Evolutionary conservation across 352 stramenopile species (phyloP).

Genomic region (Phytopythium litorale): DNA sequence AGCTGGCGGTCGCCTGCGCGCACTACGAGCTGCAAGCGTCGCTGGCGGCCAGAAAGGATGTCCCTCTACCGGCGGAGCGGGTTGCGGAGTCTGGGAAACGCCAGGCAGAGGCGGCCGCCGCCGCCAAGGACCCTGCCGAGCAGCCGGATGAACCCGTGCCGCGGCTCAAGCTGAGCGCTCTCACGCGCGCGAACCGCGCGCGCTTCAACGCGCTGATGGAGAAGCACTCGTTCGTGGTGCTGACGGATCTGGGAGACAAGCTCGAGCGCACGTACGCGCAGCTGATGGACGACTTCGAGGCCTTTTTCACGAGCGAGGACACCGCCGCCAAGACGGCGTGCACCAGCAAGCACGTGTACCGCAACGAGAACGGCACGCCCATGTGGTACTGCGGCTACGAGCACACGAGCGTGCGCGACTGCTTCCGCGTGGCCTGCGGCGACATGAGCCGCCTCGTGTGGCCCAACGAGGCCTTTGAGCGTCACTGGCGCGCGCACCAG

Average conservation of each 20-base stretch:
- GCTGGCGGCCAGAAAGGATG: background rate
- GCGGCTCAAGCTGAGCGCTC: constrained; percentile 31
- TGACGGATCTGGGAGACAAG: constrained; percentile 42
- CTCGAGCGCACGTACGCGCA: constrained; percentile 33
- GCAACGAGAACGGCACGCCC: constrained; percentile 50
- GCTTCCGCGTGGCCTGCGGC: constrained; percentile 51
- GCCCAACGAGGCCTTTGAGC: constrained; percentile 36
- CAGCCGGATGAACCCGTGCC: constrained; percentile 18
- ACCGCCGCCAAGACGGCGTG: constrained; percentile 32
- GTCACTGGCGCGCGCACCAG: constrained; percentile 37
- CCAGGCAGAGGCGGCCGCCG: background rate
- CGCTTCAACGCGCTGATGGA: constrained; percentile 51
- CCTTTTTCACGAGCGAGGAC: constrained; percentile 42
- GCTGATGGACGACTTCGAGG: constrained; percentile 34
- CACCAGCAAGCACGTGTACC: constrained; percentile 54
- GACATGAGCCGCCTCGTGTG: constrained; percentile 45
- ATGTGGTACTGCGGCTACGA: constrained; percentile 69
- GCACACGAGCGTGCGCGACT: constrained; percentile 51
- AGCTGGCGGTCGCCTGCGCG: constrained; percentile 2
- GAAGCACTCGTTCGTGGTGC: constrained; percentile 57
- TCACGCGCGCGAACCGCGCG: constrained; percentile 46
- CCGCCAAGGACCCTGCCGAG: background rate
- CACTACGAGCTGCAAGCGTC: constrained; percentile 4
- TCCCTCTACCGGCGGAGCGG: background rate
- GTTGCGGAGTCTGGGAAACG: background rate